Evolutionary conservation across 2,329 filamentous ascomycete genomes (phyloP), one percentile per base, ranked within the genome.

Genomic region (Purpureocillium takamizusanense): DNA sequence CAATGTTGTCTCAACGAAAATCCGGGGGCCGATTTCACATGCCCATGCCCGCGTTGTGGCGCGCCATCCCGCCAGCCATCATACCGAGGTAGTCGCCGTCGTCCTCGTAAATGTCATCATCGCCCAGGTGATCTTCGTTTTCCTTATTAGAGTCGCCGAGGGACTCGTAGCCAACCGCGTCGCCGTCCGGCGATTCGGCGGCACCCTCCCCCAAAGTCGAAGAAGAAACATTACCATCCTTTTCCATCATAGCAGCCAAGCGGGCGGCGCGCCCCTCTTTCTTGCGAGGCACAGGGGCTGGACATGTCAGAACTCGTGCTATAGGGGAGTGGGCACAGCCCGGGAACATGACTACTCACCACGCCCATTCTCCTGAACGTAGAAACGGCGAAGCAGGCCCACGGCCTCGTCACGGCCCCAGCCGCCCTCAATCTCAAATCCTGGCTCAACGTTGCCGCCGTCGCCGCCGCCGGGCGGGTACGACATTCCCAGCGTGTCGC

Each of bases 321-420:
- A 10, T 9, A n/a, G 15, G 4, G 12, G 30, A 7, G 11, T 10
- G 16, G 4, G 3, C 2, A 3, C 13, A 31, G 3, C 9, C 32
- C 32, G 28, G 21, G 53, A n/a, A n/a, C n/a, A n/a, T n/a, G n/a
- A n/a, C n/a, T n/a, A 68, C 51, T 65, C n/a, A 86, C 85, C 86
- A 70, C 92, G 85, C 46, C 86, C 87, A 61, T 98, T 98, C 62
- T 98, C 89, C 62, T 98, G 92, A 25, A 98, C 86, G 59, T 98
- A 98, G 62, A 98, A 98, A 42, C 90, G 81, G 46, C 94, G 76
- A 48, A 98, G 70, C 48, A 98, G 64, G 60, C 90, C 89, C 43
- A 98, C 94, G 4, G 92, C 90, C 55, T 97, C 90, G 53, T 95
- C 86, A 34, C 87, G 78, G 52, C 87, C 86, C 68, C 94, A 82